phyloP scores from a whole-genome alignment of 2,329 filamentous ascomycete genomes.

The Orbilia quercus region DNA sequence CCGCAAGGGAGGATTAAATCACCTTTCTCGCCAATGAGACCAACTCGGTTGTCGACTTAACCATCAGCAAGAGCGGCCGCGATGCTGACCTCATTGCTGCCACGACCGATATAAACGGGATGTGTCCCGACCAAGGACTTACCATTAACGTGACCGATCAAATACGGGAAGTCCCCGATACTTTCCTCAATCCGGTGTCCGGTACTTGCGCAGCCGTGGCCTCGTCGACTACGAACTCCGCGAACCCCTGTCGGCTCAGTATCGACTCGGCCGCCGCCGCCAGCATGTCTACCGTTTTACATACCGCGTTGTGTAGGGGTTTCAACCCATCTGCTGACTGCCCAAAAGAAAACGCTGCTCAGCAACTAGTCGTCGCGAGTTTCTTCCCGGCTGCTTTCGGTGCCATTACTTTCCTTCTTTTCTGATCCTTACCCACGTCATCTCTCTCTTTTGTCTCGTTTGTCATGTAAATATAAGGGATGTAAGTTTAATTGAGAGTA shows the following conservation, averaged over 20 bases:
- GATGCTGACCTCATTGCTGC: constrained; percentile 53
- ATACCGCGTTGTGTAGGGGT: constrained; percentile 16
- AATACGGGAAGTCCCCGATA: constrained; percentile 8
- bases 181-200: not conserved
- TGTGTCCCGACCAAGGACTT: constrained; percentile 4
- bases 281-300: constrained; percentile 55
- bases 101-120: constrained; percentile 28
- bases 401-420: constrained; percentile 42
- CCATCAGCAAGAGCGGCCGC: constrained; percentile 49
- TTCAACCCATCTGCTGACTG: constrained; percentile 53
- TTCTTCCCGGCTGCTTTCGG: constrained; percentile 36
- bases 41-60: constrained; percentile 45
- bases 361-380: constrained; percentile 36
- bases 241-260: constrained; percentile 57
- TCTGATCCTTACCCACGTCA: constrained; percentile 32
- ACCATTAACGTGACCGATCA: constrained; percentile 6
- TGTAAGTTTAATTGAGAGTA: not conserved
- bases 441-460: not conserved
- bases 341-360: constrained; percentile 38
- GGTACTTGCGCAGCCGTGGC: constrained; percentile 23
- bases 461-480: not conserved
- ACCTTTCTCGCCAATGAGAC: constrained; percentile 24
- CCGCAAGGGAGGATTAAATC: constrained; percentile 30
- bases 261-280: constrained; percentile 54
- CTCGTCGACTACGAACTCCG: constrained; percentile 25